phyloP scores from a whole-genome alignment of 148 eudicot genomes.

The Cornus florida region DNA sequence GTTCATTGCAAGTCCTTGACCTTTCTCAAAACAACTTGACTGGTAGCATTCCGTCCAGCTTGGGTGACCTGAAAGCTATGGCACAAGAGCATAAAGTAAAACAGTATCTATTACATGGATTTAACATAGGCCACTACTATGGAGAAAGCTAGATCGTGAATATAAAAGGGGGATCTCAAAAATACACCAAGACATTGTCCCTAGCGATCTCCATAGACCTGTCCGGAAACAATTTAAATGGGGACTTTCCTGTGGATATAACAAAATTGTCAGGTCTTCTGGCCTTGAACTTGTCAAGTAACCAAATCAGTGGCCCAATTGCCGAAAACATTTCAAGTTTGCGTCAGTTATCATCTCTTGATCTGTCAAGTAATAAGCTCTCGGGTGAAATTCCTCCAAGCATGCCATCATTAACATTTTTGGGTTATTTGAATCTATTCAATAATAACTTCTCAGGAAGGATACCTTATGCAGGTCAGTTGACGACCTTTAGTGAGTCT shows the following conservation, averaged over 20 bases:
- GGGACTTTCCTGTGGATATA: too few species aligned
- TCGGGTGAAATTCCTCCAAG: constrained; percentile 44
- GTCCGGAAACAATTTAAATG: too few species aligned
- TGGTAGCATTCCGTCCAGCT: too few species aligned
- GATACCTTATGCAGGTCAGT: constrained; percentile 47
- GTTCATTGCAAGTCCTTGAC: too few species aligned
- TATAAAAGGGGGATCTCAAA: too few species aligned
- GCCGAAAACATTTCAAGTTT: constrained; percentile 34
- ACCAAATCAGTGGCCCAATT: constrained; percentile 39
- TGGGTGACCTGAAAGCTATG: too few species aligned
- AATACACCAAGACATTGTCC: too few species aligned
- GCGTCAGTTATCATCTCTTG: constrained; percentile 34
- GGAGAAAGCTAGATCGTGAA: too few species aligned
- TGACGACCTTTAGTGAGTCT: constrained; percentile 27
- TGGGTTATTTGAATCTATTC: constrained; percentile 45
- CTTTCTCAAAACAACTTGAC: too few species aligned
- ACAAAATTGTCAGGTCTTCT: too few species aligned
- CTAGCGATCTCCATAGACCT: too few species aligned
- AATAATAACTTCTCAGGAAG: too few species aligned
- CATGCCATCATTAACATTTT: constrained; percentile 28
- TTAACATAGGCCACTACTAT: constrained; percentile 13
- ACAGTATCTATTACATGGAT: constrained; percentile 21
- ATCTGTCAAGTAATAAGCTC: constrained; percentile 7
- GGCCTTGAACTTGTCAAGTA: not conserved
- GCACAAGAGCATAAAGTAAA: constrained; percentile 14